phyloP scores from a whole-genome alignment of 2,329 filamentous ascomycete species.

The Hansfordia pulvinata region DNA sequence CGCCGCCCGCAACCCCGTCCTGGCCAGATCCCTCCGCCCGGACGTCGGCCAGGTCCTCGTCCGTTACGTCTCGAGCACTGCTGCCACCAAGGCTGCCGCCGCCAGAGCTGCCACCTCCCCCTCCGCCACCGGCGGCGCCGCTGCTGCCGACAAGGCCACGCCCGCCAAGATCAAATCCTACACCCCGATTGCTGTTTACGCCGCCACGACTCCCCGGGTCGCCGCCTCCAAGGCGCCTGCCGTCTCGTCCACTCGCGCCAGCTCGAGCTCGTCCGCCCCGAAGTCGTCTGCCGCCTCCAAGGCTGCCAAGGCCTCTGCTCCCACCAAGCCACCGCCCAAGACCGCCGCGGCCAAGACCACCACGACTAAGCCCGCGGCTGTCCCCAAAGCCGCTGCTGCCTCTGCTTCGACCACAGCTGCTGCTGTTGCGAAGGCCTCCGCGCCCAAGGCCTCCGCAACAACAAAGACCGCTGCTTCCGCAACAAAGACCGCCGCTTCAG shows the following conservation, averaged over 20 bases:
- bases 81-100: constrained; percentile 19
- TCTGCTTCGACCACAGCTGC: too few relatives aligned
- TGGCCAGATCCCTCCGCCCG: constrained; percentile 11
- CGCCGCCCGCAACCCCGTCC: constrained; percentile 13
- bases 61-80: constrained; percentile 20
- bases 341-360: constrained; percentile 28
- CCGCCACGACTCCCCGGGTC: too few relatives aligned
- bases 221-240: too few relatives aligned
- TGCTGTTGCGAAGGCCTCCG: constrained; percentile 7
- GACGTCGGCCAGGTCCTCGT: constrained; percentile 16
- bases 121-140: too few relatives aligned
- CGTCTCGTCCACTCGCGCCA: too few relatives aligned
- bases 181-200: too few relatives aligned
- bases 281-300: too few relatives aligned
- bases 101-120: constrained; percentile 31
- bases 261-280: too few relatives aligned
- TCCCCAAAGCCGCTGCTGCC: too few relatives aligned
- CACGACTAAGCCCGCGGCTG: constrained; percentile 18
- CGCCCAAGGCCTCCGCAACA: constrained; percentile 7
- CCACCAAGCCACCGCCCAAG: constrained; percentile 17
- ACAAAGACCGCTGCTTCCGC: constrained; percentile 6
- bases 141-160: constrained; percentile 22
- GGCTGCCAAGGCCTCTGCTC: neutral
- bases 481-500: constrained; percentile 2
- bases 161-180: too few relatives aligned